Percentiles rank a stretch among this genome's conserved stretches.
phyloP scores from a whole-genome alignment of 176 grass and related monocot genomes.

The Carex cristatella region DNA sequence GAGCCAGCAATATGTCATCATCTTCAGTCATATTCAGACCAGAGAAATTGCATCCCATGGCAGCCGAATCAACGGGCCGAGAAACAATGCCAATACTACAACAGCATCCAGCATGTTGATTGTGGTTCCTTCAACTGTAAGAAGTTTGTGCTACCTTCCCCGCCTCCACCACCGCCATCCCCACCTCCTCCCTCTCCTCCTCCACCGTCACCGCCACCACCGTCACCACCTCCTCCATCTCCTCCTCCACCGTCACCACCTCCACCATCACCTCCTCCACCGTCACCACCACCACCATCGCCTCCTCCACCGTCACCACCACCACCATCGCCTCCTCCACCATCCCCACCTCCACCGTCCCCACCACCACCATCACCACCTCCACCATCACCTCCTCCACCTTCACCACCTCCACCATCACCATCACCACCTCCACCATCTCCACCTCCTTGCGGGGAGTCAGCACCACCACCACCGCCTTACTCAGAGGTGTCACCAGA shows the following conservation, averaged over 20 bases:
- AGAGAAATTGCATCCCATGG: conserved; percentile 51
- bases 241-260: neutral
- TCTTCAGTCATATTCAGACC: conserved; percentile 32
- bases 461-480: conserved; percentile 7
- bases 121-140: conserved; percentile 66
- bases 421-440: conserved; percentile 21
- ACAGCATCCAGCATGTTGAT: conserved; percentile 35
- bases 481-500: conserved; percentile 41
- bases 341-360: neutral
- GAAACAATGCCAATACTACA: conserved; percentile 55
- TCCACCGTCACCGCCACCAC: neutral
- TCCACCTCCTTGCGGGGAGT: neutral
- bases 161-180: conserved; percentile 29
- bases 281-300: neutral
- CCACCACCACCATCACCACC: conserved; percentile 20
- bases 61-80: conserved; percentile 49
- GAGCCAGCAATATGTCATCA: conserved; percentile 52
- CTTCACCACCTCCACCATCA: conserved; percentile 1
- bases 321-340: neutral
- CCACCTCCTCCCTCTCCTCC: conserved; percentile 9
- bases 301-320: conserved; percentile 14
- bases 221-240: neutral
- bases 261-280: neutral
- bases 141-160: conserved; percentile 50
- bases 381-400: neutral